phyloP scores from a whole-genome alignment of 2,329 filamentous ascomycete genomes.

The Cercospora zeina region DNA sequence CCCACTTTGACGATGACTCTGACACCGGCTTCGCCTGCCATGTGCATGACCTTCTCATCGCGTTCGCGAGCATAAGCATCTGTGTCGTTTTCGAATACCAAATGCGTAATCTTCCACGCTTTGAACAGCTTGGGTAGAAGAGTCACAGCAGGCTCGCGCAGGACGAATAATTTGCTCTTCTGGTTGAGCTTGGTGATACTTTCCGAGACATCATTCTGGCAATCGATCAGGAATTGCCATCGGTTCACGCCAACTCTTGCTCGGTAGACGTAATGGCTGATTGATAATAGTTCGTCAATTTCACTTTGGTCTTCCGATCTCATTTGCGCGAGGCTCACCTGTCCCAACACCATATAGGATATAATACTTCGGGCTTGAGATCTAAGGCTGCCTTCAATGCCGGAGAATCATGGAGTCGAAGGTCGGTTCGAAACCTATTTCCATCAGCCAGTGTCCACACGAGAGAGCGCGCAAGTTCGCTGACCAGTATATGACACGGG shows the following conservation, averaged over 20 bases:
- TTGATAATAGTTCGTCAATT: neutral
- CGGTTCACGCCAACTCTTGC: slow-evolving; percentile 69
- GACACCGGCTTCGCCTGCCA: slow-evolving; percentile 66
- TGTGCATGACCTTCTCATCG: slow-evolving; percentile 59
- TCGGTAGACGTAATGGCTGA: slow-evolving; percentile 74
- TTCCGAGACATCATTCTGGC: slow-evolving; percentile 67
- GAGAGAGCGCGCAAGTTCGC: neutral
- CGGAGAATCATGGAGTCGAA: slow-evolving; percentile 75
- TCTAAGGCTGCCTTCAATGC: slow-evolving; percentile 71
- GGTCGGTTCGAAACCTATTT: slow-evolving; percentile 65
- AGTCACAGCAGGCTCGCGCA: slow-evolving; percentile 71
- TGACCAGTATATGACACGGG: slow-evolving; percentile 68
- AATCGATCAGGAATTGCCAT: slow-evolving; percentile 76
- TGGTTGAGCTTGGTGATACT: slow-evolving; percentile 69
- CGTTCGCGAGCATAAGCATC: slow-evolving; percentile 69
- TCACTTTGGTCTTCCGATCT: neutral
- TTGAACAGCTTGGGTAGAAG: slow-evolving; percentile 71
- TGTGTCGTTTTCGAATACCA: slow-evolving; percentile 78
- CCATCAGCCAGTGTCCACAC: neutral
- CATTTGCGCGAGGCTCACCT: slow-evolving; percentile 1
- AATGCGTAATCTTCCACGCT: slow-evolving; percentile 70
- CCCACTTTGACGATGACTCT: slow-evolving; percentile 65
- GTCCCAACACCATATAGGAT: slow-evolving; percentile 69
- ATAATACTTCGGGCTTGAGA: slow-evolving; percentile 69
- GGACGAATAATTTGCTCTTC: slow-evolving; percentile 69